Evolutionary conservation across 177 flowering plant genomes (phyloP), one percentile per base, ranked within the genome.

Genomic region (Vitis hybrid): DNA sequence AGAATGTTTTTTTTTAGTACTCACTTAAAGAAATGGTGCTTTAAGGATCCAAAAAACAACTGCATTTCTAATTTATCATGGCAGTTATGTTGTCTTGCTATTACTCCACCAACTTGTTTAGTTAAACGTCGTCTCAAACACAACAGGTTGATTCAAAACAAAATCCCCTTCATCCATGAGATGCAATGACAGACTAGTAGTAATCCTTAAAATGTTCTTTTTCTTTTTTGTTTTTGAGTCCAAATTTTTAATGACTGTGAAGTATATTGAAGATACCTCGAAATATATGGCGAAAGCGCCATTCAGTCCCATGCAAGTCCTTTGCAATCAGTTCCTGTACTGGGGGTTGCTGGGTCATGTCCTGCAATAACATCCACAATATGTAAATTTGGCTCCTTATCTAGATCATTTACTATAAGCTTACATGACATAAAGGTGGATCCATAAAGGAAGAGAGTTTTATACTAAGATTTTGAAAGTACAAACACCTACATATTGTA

Each of bases 201-300:
- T 19, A 9, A 48, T 56, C 56, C 13, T 52, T 56, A 57, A 71
- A 64, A 12, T 49, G 14, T 18, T 6, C 46, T 35, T 35, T 35
- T 35, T 35, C 46, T 0, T 35, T 35, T 35, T 35, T 35, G 7
- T 6, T 35, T 5, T 11, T 6, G 56, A 21, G 15, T 59, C n/a
- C 35, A 52, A 40, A 51, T 16, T 7, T 56, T 62, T 30, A 11
- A 27, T 24, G 10, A n/a, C 3, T 35, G 18, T 18, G 19, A 27
- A 35, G 1, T 9, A 57, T 62, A 30, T 15, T 68, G 4, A 64
- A 52, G 21, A 11, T 81, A 88, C 97, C 97, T 13, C 97, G 89
- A 72, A 66, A 90, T 11, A 85, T 83, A 72, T 90, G 97, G 8
- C 91, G 86, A 70, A 92, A 87, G 60, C 61, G 80, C 97, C 97